These are phyloP conservation scores for Penicillium psychrofluorescens DNA, from an alignment of 495 filamentous ascomycete genomes.

Conservation along the genomic window DNA sequence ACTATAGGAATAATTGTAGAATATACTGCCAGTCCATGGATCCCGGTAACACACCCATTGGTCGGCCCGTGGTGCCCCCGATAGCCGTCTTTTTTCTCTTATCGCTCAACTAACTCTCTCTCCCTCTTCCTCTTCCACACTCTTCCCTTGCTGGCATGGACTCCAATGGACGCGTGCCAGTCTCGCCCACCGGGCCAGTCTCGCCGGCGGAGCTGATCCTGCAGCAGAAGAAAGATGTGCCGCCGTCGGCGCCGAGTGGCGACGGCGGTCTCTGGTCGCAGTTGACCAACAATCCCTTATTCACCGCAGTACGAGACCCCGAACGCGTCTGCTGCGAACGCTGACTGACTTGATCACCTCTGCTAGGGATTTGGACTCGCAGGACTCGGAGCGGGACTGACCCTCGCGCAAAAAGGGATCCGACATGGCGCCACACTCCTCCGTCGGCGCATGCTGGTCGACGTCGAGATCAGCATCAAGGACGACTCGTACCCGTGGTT, in stretches of 20 bases:
- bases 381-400: slow-evolving; percentile 69
- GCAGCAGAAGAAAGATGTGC: slow-evolving; percentile 30
- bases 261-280: slow-evolving; percentile 45
- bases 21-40: no score
- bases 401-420: slow-evolving; percentile 65
- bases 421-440: slow-evolving; percentile 63
- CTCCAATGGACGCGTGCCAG: slow-evolving; percentile 6
- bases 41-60: neutral
- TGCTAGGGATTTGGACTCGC: slow-evolving; percentile 75
- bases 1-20: no score
- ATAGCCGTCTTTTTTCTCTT: slow-evolving; percentile 18
- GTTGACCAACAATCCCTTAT: slow-evolving; percentile 59
- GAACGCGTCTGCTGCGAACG: neutral
- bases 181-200: no score
- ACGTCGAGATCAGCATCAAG: slow-evolving; percentile 88
- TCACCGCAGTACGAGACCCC: slow-evolving; percentile 49
- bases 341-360: slow-evolving; percentile 1
- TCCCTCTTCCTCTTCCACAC: neutral
- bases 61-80: slow-evolving; percentile 31
- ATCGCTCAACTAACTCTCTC: neutral
- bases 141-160: slow-evolving; percentile 27
- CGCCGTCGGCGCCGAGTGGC: slow-evolving; percentile 20
- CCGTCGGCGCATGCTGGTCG: slow-evolving; percentile 80
- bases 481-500: slow-evolving; percentile 94
- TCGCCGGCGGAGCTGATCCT: slow-evolving; percentile 10